A percentile compares a stretch with the other conserved stretches of the same genome.
These are phyloP conservation scores for Neurospora sp. DNA, from an alignment of 495 filamentous ascomycete species.

Conservation along the genomic window DNA sequence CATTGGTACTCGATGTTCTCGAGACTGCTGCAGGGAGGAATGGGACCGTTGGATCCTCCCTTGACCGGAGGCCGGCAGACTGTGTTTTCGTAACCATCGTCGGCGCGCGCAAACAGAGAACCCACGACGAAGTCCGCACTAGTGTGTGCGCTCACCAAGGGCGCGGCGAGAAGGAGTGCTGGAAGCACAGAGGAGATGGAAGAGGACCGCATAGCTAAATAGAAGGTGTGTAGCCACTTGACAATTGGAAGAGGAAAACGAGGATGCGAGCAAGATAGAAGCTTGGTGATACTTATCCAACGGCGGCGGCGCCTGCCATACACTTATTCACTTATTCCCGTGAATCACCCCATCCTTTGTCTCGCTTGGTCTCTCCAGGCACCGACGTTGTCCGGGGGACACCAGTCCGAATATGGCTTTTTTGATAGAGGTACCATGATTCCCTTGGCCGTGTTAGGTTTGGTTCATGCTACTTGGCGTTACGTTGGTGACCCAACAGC, in stretches of 20 bases:
- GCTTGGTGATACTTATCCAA: not conserved
- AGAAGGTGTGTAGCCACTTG: not conserved
- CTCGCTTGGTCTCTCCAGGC: not conserved
- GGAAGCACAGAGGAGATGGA: not conserved
- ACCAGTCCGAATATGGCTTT: not conserved
- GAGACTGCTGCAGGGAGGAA: constrained; percentile 22
- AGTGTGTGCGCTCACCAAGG: not conserved
- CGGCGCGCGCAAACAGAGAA: not conserved
- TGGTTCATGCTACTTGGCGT: not conserved
- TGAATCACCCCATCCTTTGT: not conserved
- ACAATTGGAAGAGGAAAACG: not conserved
- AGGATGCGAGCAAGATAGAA: not conserved
- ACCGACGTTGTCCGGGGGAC: not conserved
- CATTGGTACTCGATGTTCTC: constrained; percentile 20
- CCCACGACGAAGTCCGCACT: not conserved
- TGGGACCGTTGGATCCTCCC: constrained; percentile 15
- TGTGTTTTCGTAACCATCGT: constrained; percentile 16
- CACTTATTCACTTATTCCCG: not conserved
- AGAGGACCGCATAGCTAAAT: not conserved
- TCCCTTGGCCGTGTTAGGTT: not conserved
- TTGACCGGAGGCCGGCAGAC: constrained; percentile 20
- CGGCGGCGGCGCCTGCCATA: not conserved
- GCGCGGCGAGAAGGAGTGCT: not conserved
- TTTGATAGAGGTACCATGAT: not conserved
- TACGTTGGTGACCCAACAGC: not conserved